These are phyloP conservation scores for Zopfochytrium polystomum DNA, from an alignment of 371 early-diverging fungal species.

Conservation along the genomic window DNA sequence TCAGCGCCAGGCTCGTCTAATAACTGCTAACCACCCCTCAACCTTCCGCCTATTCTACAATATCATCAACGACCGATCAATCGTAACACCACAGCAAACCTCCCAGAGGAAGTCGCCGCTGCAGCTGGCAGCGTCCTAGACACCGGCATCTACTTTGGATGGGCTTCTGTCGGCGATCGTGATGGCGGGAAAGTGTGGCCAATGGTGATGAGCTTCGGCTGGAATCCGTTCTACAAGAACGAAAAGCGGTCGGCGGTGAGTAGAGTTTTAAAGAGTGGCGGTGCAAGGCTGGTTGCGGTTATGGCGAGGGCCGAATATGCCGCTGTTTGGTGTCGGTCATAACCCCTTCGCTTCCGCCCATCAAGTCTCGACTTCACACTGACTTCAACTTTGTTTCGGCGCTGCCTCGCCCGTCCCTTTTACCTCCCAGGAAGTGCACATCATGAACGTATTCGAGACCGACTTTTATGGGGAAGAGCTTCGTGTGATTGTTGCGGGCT, in stretches of 20 bases:
- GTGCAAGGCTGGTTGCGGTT: too few relatives aligned
- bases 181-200: constrained; percentile 66
- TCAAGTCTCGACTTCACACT: too few relatives aligned
- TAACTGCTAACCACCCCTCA: too few relatives aligned
- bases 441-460: constrained; percentile 76
- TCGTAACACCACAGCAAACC: constrained; percentile 86
- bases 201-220: constrained; percentile 98
- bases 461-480: constrained; percentile 91
- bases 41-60: too few relatives aligned
- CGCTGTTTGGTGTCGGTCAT: too few relatives aligned
- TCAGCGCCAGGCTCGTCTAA: neutral
- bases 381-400: too few relatives aligned
- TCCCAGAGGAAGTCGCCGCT: constrained; percentile 76
- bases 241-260: constrained; percentile 87
- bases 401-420: too few relatives aligned
- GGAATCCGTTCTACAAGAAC: constrained; percentile 97
- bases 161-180: constrained; percentile 72
- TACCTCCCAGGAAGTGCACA: constrained; percentile 83
- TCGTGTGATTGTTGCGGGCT: constrained; percentile 79
- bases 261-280: too few relatives aligned
- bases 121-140: constrained; percentile 60
- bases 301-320: too few relatives aligned
- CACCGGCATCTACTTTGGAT: constrained; percentile 94
- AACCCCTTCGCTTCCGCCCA: too few relatives aligned
- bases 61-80: too few relatives aligned